Conservation (phyloP, 306 rosid genomes). For the Trifolium fragiferum region DNA sequence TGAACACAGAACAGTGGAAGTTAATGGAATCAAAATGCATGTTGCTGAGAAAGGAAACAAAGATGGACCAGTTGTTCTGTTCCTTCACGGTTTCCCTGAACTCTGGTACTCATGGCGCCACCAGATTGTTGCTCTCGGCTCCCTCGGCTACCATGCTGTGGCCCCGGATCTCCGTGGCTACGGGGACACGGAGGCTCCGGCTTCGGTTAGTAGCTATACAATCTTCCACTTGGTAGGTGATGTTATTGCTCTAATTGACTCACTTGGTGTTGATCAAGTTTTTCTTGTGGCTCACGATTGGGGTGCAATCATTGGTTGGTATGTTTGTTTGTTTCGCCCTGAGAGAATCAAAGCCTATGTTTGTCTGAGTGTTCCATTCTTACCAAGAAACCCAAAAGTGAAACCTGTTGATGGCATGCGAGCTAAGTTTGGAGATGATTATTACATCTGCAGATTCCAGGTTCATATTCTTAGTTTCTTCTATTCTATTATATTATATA, state of each 20-base stretch:
- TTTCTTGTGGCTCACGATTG: slow-evolving; percentile 52
- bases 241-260: slow-evolving; percentile 25
- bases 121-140: slow-evolving; percentile 41
- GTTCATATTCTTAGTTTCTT: slow-evolving; percentile 13
- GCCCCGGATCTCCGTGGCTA: slow-evolving; percentile 51
- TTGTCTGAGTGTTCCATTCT: slow-evolving; percentile 31
- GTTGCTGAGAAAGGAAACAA: slow-evolving; percentile 49
- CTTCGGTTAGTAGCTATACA: slow-evolving; percentile 12
- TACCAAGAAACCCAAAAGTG: slow-evolving; percentile 26
- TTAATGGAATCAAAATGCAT: slow-evolving; percentile 52
- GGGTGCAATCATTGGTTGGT: slow-evolving; percentile 46
- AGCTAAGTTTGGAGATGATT: slow-evolving; percentile 44
- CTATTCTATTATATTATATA: too few species aligned
- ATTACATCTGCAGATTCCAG: slow-evolving; percentile 51
- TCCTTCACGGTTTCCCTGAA: slow-evolving; percentile 56
- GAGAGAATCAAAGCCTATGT: slow-evolving; percentile 44
- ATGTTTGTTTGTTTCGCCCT: slow-evolving; percentile 46
- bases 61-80: slow-evolving; percentile 40
- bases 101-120: slow-evolving; percentile 52
- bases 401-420: slow-evolving; percentile 32
- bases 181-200: slow-evolving; percentile 41
- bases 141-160: slow-evolving; percentile 39
- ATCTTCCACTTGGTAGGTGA: slow-evolving; percentile 44
- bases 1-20: slow-evolving; percentile 43
- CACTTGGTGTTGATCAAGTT: slow-evolving; percentile 29